Base-by-base conservation (phyloP, 192 early-diverging fungal genomes). In the Coemansia sp. region DNA sequence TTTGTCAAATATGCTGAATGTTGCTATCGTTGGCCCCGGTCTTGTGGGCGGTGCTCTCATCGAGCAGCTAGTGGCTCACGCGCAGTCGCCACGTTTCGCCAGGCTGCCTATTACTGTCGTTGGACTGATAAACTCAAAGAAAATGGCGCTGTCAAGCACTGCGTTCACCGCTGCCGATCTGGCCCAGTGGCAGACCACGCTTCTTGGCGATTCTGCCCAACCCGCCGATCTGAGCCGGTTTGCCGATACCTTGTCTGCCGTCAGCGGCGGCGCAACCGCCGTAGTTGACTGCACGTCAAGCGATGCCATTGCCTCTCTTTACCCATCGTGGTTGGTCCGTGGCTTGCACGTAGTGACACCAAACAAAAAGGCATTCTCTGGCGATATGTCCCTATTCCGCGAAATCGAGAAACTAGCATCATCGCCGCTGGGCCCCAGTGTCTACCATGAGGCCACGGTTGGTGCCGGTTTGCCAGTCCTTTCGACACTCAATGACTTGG, bases 321-420 rank as follows among this genome's bases (percentile, higher is more conserved):
- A 99, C 77, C 95, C 95, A 31, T 56, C 70, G 26, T 97, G 93
- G 92, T 79, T 98, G 34, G 59, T 78, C 38, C 73, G 67, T 59
- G 94, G 95, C 24, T 74, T 96, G 45, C 89, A 91, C 68, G 76
- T 99, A 14, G 94, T 97, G 36, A 98, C 97, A 3, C 97, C 97
- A 40, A 99, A 99, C 90, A 99, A 99, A 83, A 97, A 97, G 85
- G 95, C 76, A 9, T 99, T 98, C 71, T 94, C 93, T 14, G 88
- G 91, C 38, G 73, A 88, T 36, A 39, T 88, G 28, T 63, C 62
- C 11, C 80, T 96, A 16, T 99, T 88, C 80, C 84, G 86, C 36
- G 85, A 85, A 59, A 97, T 97, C 68, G 75, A 84, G 64, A 70
- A 84, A 18, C 75, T 89, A 21, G 63, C 85, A 18, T 57, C 77